phyloP scores from a whole-genome alignment of 768 basidiomycete genomes.

The Tephrocybe sp. region DNA sequence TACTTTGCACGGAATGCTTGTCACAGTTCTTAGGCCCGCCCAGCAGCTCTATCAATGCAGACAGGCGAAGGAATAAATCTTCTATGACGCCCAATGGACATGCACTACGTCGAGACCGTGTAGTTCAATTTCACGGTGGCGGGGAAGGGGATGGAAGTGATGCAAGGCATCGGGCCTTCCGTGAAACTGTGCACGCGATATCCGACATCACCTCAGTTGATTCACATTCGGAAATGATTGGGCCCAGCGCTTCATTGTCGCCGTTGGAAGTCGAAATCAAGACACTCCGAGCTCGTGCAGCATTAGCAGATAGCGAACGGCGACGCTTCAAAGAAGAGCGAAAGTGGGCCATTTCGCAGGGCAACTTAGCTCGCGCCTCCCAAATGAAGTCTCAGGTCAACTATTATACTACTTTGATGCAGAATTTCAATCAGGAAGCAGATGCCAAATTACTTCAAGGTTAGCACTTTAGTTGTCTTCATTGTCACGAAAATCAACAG shows the following conservation, averaged over 20 bases:
- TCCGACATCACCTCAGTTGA: conserved; percentile 73
- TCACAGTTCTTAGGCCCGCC: conserved; percentile 63
- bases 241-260: conserved; percentile 55
- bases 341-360: conserved; percentile 83
- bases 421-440: conserved; percentile 79
- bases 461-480: conserved; percentile 25
- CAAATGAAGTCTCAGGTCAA: conserved; percentile 87
- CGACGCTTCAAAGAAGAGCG: conserved; percentile 83
- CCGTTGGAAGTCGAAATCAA: conserved; percentile 76
- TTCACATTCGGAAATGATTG: conserved; percentile 65
- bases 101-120: conserved; percentile 32
- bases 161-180: conserved; percentile 23
- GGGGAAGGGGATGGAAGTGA: conserved; percentile 38
- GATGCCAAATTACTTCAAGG: conserved; percentile 69
- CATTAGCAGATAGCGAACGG: conserved; percentile 80
- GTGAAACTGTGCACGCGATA: conserved; percentile 28
- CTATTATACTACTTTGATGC: conserved; percentile 75
- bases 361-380: conserved; percentile 69
- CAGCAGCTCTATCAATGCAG: conserved; percentile 27
- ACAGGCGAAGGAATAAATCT: conserved; percentile 32
- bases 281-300: conserved; percentile 71
- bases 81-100: conserved; percentile 16
- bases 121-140: conserved; percentile 46
- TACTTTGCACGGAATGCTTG: conserved; percentile 70
- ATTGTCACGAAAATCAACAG: neutral